Evolutionary conservation across 2,329 filamentous ascomycete species (phyloP).

Genomic region (Colletotrichum truncatum): DNA sequence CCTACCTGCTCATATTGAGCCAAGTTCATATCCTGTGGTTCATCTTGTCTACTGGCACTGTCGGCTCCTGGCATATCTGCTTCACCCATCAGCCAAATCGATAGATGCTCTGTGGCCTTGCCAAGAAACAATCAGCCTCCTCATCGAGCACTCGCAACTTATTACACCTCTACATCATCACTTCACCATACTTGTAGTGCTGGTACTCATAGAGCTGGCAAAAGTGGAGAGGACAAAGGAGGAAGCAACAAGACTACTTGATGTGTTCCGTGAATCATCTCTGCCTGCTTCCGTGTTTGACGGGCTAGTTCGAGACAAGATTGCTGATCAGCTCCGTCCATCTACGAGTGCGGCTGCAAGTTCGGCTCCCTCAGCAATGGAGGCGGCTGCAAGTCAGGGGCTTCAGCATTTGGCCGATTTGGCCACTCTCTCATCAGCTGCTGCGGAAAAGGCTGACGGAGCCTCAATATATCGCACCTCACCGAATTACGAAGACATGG

Average conservation of each 20-base stretch:
- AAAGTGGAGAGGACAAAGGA: constrained; percentile 64
- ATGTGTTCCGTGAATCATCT: constrained; percentile 59
- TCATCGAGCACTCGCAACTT: constrained; percentile 63
- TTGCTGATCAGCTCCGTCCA: constrained; percentile 52
- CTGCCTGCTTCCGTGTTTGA: constrained; percentile 65
- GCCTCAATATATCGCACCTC: constrained; percentile 30
- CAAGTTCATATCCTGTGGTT: constrained; percentile 61
- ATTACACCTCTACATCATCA: constrained; percentile 74
- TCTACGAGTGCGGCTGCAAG: constrained; percentile 33
- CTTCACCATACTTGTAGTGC: constrained; percentile 66
- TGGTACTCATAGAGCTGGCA: constrained; percentile 69
- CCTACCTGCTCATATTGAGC: constrained; percentile 66
- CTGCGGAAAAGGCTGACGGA: constrained; percentile 35
- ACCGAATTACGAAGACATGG: constrained; percentile 50
- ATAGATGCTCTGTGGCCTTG: constrained; percentile 69
- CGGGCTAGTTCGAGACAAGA: constrained; percentile 58
- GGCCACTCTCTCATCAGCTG: constrained; percentile 46
- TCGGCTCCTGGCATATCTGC: constrained; percentile 70
- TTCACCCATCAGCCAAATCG: constrained; percentile 64
- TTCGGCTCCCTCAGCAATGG: constrained; percentile 47
- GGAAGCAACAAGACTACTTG: constrained; percentile 64
- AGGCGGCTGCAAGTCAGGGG: constrained; percentile 57
- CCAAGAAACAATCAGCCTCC: constrained; percentile 65
- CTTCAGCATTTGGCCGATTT: constrained; percentile 70
- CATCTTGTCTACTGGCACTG: constrained; percentile 77